Evolutionary conservation across 1,284 basidiomycete species (phyloP), one percentile per base, ranked within the genome.

Genomic region (Cryptococcus sp.): DNA sequence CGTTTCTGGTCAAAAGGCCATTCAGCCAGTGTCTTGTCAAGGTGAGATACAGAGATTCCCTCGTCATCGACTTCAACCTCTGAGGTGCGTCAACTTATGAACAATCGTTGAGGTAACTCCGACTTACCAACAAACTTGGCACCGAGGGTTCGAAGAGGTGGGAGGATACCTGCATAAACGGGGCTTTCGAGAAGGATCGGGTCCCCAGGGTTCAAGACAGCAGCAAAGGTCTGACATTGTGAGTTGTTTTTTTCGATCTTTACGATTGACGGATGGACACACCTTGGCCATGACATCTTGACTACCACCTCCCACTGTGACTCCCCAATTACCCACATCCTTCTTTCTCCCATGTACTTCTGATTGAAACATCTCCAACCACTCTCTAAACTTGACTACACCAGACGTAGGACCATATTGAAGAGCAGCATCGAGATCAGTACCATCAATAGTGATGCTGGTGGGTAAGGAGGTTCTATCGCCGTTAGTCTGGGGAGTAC

Each of bases 221-320:
- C 75, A 45, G 76, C 63, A 67, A 84, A 83, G 2, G 80, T 78
- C 81, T 81, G 33, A 4, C 5, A 5, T 41, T 15, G 8, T 35
- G 42, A 23, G 23, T 23, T 23, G 23, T 23, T 34, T 31, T 8
- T 8, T 23, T 32, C 10, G 15, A 46, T 23, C 10, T 46, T 23
- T 15, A 15, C 11, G 11, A 10, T 23, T 23, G 45, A 46, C 31
- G 15, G 23, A 23, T 23, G 23, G 23, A 58, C 76, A 41, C 56
- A 86, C 89, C 82, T 95, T 95, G 77, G 82, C 87, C 55, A 96
- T 83, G 57, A 94, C 71, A 79, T 96, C 92, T 76, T 95, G 91
- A 48, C 87, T 89, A 5, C 93, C 94, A 46, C 81, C 81, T 0
- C 92, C 92, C 13, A 95, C 78, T 47, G 84, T 86, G 4, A 95